Conservation (phyloP, 495 filamentous ascomycete species). For the Penicillium robsamsonii region DNA sequence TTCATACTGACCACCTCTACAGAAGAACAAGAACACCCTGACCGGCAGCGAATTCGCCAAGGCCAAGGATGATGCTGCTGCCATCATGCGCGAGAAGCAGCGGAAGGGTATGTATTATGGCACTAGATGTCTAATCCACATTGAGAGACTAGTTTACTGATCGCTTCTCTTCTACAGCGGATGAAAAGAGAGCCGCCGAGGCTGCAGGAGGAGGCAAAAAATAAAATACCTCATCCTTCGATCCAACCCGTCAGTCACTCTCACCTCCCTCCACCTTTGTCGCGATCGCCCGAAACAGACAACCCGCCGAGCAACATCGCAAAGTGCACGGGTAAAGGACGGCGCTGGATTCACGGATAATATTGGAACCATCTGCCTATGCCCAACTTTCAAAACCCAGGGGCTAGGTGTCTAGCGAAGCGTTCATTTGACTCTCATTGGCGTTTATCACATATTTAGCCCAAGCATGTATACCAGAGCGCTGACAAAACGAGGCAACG, state of each 20-base stretch:
- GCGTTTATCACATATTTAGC: conserved; percentile 20
- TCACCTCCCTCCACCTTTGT: neutral
- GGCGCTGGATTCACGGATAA: conserved; percentile 1
- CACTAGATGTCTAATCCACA: neutral
- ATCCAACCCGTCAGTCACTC: conserved; percentile 1
- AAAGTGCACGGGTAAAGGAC: neutral
- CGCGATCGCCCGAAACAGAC: neutral
- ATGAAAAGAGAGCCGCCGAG: conserved; percentile 32
- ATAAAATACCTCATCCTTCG: neutral
- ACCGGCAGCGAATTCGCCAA: conserved; percentile 65
- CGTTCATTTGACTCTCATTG: conserved; percentile 23
- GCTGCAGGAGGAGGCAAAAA: conserved; percentile 13
- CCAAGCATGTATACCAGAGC: conserved; percentile 16
- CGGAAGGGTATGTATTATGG: conserved; percentile 58
- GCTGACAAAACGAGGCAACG: conserved; percentile 16
- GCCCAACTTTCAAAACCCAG: neutral
- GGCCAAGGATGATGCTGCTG: conserved; percentile 72
- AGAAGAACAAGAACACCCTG: conserved; percentile 65
- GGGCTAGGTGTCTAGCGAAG: conserved; percentile 30
- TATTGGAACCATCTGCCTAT: conserved; percentile 2
- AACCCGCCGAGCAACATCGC: neutral
- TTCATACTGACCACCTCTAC: conserved; percentile 17
- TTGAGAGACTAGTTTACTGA: conserved; percentile 1
- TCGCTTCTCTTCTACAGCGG: conserved; percentile 20
- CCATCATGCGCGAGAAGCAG: conserved; percentile 91